Percentiles rank a stretch among this genome's conserved stretches.
These are phyloP conservation scores for Yamadazyma siamensis DNA, from an alignment of 1,139 yeast genomes.

Conservation along the genomic window DNA sequence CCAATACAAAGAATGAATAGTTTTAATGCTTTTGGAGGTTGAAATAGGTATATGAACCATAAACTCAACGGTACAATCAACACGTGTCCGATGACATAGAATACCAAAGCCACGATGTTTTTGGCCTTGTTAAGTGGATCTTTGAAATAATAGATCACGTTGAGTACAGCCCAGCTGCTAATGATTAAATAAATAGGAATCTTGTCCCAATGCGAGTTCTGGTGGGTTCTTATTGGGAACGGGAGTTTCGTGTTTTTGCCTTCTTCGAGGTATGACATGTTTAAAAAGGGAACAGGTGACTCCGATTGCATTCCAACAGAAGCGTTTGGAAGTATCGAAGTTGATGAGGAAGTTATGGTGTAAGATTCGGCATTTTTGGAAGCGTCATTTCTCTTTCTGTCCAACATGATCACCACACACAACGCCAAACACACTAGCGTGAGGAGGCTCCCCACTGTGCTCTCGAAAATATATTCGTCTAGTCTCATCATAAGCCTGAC, in stretches of 20 bases:
- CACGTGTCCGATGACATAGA: constrained; percentile 59
- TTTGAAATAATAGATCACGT: constrained; percentile 35
- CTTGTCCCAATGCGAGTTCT: constrained; percentile 3
- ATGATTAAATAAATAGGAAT: constrained; percentile 27
- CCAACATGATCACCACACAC: constrained; percentile 3
- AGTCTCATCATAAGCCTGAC: constrained; percentile 42
- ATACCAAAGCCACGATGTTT: constrained; percentile 57
- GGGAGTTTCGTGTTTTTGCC: background rate
- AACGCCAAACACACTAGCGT: constrained; percentile 12
- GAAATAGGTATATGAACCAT: constrained; percentile 63
- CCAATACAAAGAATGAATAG: constrained; percentile 54
- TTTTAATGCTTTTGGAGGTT: constrained; percentile 56
- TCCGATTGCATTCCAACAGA: background rate
- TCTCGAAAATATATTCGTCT: constrained; percentile 37
- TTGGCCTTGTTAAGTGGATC: constrained; percentile 28
- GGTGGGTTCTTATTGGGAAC: background rate
- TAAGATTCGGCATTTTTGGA: too few species aligned
- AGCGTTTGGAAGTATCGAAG: too few species aligned
- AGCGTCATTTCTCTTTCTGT: background rate
- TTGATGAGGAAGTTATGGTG: background rate
- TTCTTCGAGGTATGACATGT: too few species aligned
- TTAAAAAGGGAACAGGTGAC: background rate
- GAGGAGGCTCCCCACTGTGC: constrained; percentile 13
- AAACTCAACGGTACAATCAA: constrained; percentile 61
- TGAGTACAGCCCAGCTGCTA: constrained; percentile 38